These are phyloP conservation scores for Combretum micranthum DNA, from an alignment of 345 rosid genomes.

Conservation along the genomic window DNA sequence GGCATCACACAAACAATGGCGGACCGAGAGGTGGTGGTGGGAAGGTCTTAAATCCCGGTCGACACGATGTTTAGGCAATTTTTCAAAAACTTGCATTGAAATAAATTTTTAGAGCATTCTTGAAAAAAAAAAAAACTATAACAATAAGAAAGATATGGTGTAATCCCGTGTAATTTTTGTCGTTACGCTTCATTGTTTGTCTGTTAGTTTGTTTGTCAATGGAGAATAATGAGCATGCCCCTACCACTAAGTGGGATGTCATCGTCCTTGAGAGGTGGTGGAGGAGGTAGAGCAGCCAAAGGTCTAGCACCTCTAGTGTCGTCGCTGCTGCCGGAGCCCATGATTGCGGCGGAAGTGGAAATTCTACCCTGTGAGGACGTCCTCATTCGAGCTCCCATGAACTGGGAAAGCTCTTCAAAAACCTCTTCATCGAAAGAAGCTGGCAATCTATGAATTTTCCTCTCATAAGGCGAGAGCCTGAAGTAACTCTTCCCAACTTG, in stretches of 20 bases:
- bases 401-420: conserved; percentile 81
- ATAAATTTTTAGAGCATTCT: no score
- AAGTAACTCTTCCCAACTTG: conserved; percentile 87
- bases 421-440: conserved; percentile 98
- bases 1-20: no score
- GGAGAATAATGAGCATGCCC: background rate
- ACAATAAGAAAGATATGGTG: no score
- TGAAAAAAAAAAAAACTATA: no score
- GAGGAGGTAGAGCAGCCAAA: conserved; percentile 37
- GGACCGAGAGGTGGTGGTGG: no score
- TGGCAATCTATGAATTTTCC: conserved; percentile 74
- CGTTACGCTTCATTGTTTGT: no score
- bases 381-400: conserved; percentile 84
- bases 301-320: conserved; percentile 20
- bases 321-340: conserved; percentile 22
- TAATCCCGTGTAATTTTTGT: no score
- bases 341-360: conserved; percentile 16
- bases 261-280: conserved; percentile 56
- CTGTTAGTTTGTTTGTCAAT: no score
- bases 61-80: no score
- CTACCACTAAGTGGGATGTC: conserved; percentile 39
- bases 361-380: conserved; percentile 36
- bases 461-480: conserved; percentile 89
- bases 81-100: no score
- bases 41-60: no score